Evolutionary conservation across 2,329 filamentous ascomycete species (phyloP).

Genomic region (Ceratocystis variospora): DNA sequence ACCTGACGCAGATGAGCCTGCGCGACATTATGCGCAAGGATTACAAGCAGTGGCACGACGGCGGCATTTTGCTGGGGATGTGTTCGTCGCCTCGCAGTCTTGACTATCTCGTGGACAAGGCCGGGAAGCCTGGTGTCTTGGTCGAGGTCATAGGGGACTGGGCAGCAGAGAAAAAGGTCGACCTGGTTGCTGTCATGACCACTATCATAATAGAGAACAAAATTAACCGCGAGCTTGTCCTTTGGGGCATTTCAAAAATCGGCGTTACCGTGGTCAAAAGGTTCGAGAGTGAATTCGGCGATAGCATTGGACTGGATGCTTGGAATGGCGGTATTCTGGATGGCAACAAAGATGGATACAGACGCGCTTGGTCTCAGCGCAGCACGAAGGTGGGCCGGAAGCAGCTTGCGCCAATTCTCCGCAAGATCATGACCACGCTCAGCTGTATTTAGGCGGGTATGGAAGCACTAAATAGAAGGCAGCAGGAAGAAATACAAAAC

Average conservation of each 20-base stretch:
- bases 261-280: conserved; percentile 37
- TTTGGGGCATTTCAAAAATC: conserved; percentile 45
- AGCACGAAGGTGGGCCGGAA: conserved; percentile 49
- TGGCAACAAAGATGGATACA: conserved; percentile 30
- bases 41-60: conserved; percentile 65
- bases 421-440: conserved; percentile 28
- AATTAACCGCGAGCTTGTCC: conserved; percentile 53
- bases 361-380: conserved; percentile 53
- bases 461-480: not conserved
- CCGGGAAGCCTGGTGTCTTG: conserved; percentile 27
- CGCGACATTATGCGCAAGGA: conserved; percentile 64
- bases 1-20: conserved; percentile 47
- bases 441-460: not conserved
- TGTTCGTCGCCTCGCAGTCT: conserved; percentile 49
- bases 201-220: conserved; percentile 39
- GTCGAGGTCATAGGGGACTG: not conserved
- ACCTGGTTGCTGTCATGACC: conserved; percentile 53
- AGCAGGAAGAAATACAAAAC: not conserved
- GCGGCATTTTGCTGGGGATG: conserved; percentile 47
- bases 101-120: conserved; percentile 43
- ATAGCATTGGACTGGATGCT: conserved; percentile 40
- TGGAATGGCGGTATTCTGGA: conserved; percentile 41
- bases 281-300: conserved; percentile 37
- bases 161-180: conserved; percentile 25
- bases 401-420: conserved; percentile 53